Conservation (phyloP, 2,329 filamentous ascomycete species). For the Rutstroemia sp. region DNA sequence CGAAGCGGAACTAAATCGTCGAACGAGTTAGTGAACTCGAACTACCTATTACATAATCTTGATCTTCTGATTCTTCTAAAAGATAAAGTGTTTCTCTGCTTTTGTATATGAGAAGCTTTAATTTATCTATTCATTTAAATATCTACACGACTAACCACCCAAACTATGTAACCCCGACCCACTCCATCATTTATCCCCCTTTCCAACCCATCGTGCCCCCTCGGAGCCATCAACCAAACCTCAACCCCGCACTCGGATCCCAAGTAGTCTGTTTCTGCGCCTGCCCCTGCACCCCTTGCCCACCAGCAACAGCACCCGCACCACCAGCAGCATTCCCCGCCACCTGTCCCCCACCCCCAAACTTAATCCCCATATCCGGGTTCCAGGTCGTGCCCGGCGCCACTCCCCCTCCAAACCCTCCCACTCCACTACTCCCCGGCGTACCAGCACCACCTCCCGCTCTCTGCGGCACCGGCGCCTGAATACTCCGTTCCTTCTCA, state of each 20-base stretch:
- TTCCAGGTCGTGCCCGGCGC: slow-evolving; percentile 55
- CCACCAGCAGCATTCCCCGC: background rate
- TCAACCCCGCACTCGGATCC: slow-evolving; percentile 26
- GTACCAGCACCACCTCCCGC: slow-evolving; percentile 28
- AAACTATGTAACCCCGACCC: too few species aligned
- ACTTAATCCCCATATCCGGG: slow-evolving; percentile 74
- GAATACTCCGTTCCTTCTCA: slow-evolving; percentile 1
- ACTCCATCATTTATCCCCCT: too few species aligned
- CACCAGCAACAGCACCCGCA: background rate
- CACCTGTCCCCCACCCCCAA: slow-evolving; percentile 39
- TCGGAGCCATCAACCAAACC: slow-evolving; percentile 26
- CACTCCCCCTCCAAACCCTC: background rate
- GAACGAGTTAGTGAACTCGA: too few species aligned
- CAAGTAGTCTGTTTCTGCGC: slow-evolving; percentile 16
- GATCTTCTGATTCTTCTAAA: too few species aligned
- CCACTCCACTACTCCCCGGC: background rate
- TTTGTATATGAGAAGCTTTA: too few species aligned
- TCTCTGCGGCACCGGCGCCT: slow-evolving; percentile 8
- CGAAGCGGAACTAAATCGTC: too few species aligned
- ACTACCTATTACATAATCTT: too few species aligned
- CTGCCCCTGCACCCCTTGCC: background rate
- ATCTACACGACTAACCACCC: too few species aligned
- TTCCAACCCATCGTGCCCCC: background rate
- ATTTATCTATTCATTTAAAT: too few species aligned
- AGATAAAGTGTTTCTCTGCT: too few species aligned